Evolutionary conservation across 352 stramenopile genomes (phyloP).

Genomic region (Pythium phragmitis): DNA sequence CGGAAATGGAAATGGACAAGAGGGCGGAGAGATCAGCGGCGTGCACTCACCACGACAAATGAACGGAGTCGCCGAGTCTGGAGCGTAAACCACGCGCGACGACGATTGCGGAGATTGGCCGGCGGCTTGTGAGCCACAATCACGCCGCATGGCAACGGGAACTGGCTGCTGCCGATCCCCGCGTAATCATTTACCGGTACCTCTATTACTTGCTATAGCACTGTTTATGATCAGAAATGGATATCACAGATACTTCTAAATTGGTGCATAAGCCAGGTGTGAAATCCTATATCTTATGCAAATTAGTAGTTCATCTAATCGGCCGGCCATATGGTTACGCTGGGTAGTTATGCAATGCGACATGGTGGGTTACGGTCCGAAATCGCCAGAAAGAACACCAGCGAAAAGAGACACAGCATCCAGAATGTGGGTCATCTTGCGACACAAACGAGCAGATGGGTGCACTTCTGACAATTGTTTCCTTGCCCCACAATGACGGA

Average conservation of each 20-base stretch:
- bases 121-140: constrained; percentile 22
- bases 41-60: not conserved
- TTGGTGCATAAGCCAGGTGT: too few relatives aligned
- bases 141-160: not conserved
- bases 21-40: not conserved
- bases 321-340: not conserved
- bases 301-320: not conserved
- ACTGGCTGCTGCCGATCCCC: constrained; percentile 7
- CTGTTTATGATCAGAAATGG: not conserved
- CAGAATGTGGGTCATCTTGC: constrained; percentile 1
- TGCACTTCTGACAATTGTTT: not conserved
- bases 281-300: not conserved
- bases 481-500: not conserved
- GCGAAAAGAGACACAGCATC: not conserved
- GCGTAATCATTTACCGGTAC: constrained; percentile 1
- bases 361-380: constrained; percentile 10
- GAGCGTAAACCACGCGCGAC: not conserved
- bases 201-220: not conserved
- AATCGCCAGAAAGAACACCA: constrained; percentile 11
- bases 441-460: constrained; percentile 3
- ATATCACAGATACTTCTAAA: not conserved
- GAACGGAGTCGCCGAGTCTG: not conserved
- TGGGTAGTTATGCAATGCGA: not conserved
- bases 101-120: constrained; percentile 17
- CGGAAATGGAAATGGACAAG: not conserved